phyloP scores from a whole-genome alignment of 768 basidiomycete species.

The Termitomyces sp. region DNA sequence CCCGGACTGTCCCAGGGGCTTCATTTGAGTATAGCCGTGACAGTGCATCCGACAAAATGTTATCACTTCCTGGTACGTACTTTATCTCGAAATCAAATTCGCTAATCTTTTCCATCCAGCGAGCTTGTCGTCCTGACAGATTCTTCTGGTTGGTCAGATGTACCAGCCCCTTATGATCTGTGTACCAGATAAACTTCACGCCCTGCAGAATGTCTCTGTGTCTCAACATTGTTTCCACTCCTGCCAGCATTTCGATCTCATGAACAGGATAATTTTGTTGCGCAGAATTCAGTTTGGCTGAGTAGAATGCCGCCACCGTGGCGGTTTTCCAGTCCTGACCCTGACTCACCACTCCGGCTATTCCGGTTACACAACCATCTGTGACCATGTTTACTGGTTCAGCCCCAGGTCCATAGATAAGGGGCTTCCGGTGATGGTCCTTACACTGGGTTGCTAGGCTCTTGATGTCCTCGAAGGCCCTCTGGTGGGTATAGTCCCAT shows the following conservation, averaged over 20 bases:
- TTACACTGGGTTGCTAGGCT: fast-evolving
- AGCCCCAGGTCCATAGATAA: not conserved
- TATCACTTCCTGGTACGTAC: not conserved
- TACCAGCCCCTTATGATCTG: not conserved
- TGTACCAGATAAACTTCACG: not conserved
- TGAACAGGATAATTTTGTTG: not conserved
- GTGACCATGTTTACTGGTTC: not conserved
- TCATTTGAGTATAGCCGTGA: not conserved
- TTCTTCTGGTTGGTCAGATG: not conserved
- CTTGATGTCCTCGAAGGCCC: not conserved
- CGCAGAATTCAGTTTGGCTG: not conserved
- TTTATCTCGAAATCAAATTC: not conserved
- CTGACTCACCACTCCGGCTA: not conserved
- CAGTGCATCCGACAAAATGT: not conserved
- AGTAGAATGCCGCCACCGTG: not conserved
- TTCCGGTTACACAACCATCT: not conserved
- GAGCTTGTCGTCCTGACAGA: not conserved
- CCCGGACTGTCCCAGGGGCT: not conserved
- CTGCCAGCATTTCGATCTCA: not conserved
- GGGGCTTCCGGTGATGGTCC: not conserved
- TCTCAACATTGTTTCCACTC: not conserved
- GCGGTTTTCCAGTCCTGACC: not conserved
- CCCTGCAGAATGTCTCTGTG: not conserved
- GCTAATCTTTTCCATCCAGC: not conserved
- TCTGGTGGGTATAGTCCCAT: not conserved